Conservation (phyloP, 164 flowering plant species). For the Cinnamomum micranthum region DNA sequence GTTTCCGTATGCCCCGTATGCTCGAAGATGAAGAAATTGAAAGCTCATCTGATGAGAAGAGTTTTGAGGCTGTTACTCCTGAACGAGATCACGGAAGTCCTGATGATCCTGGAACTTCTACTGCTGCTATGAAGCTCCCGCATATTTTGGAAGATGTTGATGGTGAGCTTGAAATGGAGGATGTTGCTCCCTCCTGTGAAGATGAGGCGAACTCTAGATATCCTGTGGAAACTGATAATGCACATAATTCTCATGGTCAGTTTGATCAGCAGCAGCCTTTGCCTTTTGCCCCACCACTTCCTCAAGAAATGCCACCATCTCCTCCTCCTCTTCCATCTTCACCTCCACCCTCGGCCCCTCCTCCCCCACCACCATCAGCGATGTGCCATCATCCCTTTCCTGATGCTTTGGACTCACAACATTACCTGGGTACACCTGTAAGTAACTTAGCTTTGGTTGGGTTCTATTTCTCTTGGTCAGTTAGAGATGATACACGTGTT, state of each 20-base stretch:
- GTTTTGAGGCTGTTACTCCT: slow-evolving; percentile 92
- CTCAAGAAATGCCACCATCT: slow-evolving; percentile 50
- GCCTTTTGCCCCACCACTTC: slow-evolving; percentile 50
- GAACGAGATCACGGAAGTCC: slow-evolving; percentile 42
- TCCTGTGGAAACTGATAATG: slow-evolving; percentile 18
- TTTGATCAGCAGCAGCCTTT: slow-evolving; percentile 25
- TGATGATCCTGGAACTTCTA: slow-evolving; percentile 29
- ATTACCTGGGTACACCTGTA: slow-evolving; percentile 27
- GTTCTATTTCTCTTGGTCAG: slow-evolving; percentile 1
- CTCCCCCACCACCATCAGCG: slow-evolving; percentile 20
- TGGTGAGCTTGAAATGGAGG: slow-evolving; percentile 99
- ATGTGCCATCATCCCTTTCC: slow-evolving; percentile 19
- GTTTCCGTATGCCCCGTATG: slow-evolving; percentile 80
- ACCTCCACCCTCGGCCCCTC: slow-evolving; percentile 33
- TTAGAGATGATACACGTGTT: background rate
- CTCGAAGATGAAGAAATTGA: slow-evolving; percentile 67
- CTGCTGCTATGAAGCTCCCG: slow-evolving; percentile 41
- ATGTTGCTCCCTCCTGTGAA: slow-evolving; percentile 75
- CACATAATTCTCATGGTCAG: slow-evolving; percentile 20
- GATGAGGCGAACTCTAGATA: slow-evolving; percentile 31
- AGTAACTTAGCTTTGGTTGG: slow-evolving; percentile 10
- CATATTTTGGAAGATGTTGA: slow-evolving; percentile 95
- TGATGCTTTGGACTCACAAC: slow-evolving; percentile 25
- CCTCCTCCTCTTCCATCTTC: slow-evolving; percentile 62
- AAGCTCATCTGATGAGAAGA: slow-evolving; percentile 74